Conservation (phyloP, 768 basidiomycete genomes). For the Mycena epipterygia region DNA sequence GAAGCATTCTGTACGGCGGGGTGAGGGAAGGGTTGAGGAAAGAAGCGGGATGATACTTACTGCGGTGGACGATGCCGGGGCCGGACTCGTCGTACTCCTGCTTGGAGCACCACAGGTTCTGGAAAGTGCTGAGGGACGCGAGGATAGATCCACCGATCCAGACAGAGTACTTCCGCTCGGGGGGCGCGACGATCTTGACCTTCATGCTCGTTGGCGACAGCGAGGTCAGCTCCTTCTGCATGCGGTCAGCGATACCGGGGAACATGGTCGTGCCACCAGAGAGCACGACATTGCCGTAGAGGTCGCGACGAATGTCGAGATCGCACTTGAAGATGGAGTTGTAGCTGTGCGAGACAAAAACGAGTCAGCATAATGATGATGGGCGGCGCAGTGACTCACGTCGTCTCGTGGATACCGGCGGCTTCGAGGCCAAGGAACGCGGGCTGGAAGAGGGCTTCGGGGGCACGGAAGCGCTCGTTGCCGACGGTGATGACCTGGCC, state of each 20-base stretch:
- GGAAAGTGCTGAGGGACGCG: conserved; percentile 6
- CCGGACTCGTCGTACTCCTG: conserved; percentile 43
- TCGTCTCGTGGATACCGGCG: conserved; percentile 68
- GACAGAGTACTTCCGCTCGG: conserved; percentile 76
- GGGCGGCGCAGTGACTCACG: conserved; percentile 47
- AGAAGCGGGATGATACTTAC: conserved; percentile 55
- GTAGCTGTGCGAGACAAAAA: conserved; percentile 51
- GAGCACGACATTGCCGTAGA: conserved; percentile 37
- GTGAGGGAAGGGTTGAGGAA: conserved; percentile 49
- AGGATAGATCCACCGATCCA: conserved; percentile 30
- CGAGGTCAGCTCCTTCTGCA: conserved; percentile 80
- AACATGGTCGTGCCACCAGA: conserved; percentile 39
- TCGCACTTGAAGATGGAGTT: conserved; percentile 71
- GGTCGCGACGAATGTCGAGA: conserved; percentile 36
- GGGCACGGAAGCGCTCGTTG: conserved; percentile 81
- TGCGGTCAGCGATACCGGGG: conserved; percentile 52
- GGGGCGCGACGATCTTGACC: conserved; percentile 71
- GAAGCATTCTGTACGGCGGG: neutral
- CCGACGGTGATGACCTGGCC: conserved; percentile 86
- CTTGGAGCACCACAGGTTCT: conserved; percentile 12
- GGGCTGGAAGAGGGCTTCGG: conserved; percentile 83
- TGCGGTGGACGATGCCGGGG: conserved; percentile 63
- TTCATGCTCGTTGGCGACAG: conserved; percentile 78
- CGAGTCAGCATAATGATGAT: conserved; percentile 7
- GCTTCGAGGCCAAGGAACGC: conserved; percentile 67